Base-by-base conservation (phyloP, 1,284 basidiomycete genomes). In the Moesziomyces globuligerus region DNA sequence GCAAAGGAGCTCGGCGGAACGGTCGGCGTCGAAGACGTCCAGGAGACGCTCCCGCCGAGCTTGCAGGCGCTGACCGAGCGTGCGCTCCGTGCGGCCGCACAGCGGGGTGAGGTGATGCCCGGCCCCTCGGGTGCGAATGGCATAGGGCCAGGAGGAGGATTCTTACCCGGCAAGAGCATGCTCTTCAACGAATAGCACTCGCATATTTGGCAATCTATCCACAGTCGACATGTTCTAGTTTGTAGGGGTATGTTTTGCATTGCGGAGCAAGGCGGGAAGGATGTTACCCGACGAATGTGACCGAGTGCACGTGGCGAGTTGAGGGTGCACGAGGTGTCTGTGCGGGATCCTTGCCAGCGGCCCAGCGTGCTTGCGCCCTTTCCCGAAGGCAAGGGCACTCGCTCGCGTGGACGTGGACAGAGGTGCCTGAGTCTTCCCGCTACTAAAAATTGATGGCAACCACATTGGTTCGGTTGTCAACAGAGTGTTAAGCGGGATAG, bases 401-500 rank as follows among this genome's bases (percentile, higher is more conserved):
- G 17, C 10, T 36, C 28, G 47, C 36, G 18, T n/a, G 41, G 34
- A 20, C 26, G 36, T 32, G 49, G 46, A 21, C 24, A 23, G 41
- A 48, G 42, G 54, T 62, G 59, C 38, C 39, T 51, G 37, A 29
- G 34, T 70, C 67, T 70, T 47, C 60, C 67, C 67, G 67, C 67
- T 70, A 70, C 52, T 59, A 70, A 70, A 70, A 70, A 70, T 70
- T 70, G 67, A 70, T 70, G 67, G 67, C 67, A 70, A 70, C 67
- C 67, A 70, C 60, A 70, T 70, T 70, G 59, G 45, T 51, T 70
- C 41, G 67, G 67, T 48, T 70, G 67, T 64, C 59, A 70, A 70
- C 67, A 70, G 67, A 70, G 67, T 70, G 67, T 64, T 70, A 70
- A 70, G 67, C 67, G 67, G 66, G 65, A 37, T 24, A 13, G 29